Evolutionary conservation across 1,284 basidiomycete species (phyloP).

Genomic region (Prillingera fragicola): DNA sequence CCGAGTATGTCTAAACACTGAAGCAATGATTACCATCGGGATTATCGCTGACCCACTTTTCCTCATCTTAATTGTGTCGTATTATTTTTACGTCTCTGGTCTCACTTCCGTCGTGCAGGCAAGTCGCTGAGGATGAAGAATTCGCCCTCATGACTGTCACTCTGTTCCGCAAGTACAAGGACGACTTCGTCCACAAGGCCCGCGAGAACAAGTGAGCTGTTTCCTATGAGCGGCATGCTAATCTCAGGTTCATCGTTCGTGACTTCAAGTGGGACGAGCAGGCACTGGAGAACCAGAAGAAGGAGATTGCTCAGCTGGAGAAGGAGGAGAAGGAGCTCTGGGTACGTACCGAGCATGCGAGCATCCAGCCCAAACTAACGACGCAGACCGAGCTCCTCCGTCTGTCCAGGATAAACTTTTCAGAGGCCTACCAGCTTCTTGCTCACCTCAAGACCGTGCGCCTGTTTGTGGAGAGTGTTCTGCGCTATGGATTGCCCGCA

Average conservation of each 20-base stretch:
- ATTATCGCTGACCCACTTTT: neutral
- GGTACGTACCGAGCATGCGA: conserved; percentile 59
- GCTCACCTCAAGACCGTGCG: conserved; percentile 90
- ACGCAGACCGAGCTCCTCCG: conserved; percentile 85
- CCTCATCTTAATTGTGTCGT: neutral
- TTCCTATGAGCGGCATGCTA: no score
- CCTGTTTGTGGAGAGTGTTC: conserved; percentile 89
- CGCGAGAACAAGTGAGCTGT: conserved; percentile 79
- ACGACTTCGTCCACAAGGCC: conserved; percentile 90
- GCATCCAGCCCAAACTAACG: neutral
- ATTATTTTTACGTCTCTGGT: no score
- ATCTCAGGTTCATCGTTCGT: conserved; percentile 73
- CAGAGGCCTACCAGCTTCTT: conserved; percentile 90
- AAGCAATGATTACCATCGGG: neutral
- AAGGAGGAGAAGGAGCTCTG: conserved; percentile 94
- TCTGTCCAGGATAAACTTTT: conserved; percentile 90
- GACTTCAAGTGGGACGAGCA: conserved; percentile 92
- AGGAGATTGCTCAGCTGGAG: conserved; percentile 74
- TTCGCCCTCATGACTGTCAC: conserved; percentile 82
- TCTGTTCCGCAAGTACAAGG: conserved; percentile 83
- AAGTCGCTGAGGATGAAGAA: conserved; percentile 79
- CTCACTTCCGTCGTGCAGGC: conserved; percentile 39
- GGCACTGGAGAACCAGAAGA: conserved; percentile 71
- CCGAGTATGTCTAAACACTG: conserved; percentile 56
- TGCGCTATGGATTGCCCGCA: conserved; percentile 91